phyloP scores from a whole-genome alignment of 2,329 filamentous ascomycete species.

The Diaporthe ampelina region DNA sequence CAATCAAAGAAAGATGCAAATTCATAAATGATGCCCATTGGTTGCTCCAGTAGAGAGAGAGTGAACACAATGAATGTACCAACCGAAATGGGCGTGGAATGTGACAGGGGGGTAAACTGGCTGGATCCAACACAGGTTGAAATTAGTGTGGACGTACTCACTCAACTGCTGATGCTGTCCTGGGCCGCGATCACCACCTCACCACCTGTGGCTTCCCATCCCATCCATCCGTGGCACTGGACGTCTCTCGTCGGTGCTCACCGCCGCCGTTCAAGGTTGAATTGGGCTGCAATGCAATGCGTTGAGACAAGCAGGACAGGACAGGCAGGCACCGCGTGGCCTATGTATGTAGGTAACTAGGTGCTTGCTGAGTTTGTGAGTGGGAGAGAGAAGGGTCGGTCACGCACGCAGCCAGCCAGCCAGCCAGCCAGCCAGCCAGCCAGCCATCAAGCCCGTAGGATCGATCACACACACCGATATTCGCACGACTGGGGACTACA shows the following conservation, averaged over 20 bases:
- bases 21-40: no score
- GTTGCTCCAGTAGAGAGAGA: no score
- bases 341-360: background rate
- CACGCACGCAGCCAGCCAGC: no score
- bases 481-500: background rate
- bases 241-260: conserved; percentile 1
- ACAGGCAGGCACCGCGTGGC: background rate
- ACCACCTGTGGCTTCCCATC: conserved; percentile 11
- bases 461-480: no score
- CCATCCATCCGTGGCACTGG: background rate
- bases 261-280: background rate
- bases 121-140: background rate
- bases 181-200: background rate
- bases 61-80: background rate
- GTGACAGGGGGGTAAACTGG: no score
- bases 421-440: background rate
- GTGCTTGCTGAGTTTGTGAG: no score
- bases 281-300: background rate
- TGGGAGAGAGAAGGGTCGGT: no score
- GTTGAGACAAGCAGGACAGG: background rate
- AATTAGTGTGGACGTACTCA: no score
- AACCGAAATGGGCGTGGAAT: background rate
- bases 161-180: background rate
- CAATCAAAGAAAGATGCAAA: background rate
- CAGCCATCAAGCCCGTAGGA: no score